Evolutionary conservation across 2,329 filamentous ascomycete genomes (phyloP), one percentile per base, ranked within the genome.

Genomic region (Corynespora cassiicola): DNA sequence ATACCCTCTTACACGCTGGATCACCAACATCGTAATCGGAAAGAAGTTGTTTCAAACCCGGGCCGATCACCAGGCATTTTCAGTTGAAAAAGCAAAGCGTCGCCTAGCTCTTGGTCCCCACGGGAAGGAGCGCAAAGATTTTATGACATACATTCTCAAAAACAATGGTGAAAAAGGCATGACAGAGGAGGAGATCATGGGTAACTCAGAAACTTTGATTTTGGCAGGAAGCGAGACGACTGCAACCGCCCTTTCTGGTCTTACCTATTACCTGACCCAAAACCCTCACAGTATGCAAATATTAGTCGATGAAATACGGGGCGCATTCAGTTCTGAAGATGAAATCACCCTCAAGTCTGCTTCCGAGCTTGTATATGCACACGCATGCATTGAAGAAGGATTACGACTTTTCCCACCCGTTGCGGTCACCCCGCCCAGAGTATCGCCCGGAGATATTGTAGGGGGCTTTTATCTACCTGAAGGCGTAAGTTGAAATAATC

Each of bases 171-270:
- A 36, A 3, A 58, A 52, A 16, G 43, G 41, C 0, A 4, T 66
- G 10, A 49, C 52, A 1, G 39, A 45, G 8, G 50, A 39, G 1
- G 69, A 74, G 29, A 65, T 75, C 25, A 52, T 65, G 24, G 31
- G 50, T 3, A 71, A 68, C 26, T 51, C 61, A 1, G 39, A 54
- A 4, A 32, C 63, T 1, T 54, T 74, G 23, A 55, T 74, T 5
- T 38, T 66, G 2, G 75, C 70, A 0, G 75, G 75, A 0, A 69
- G 63, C 5, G 74, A 77, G 36, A 77, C 75, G 0, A 77, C 73
- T 0, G 74, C 74, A 0, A 74, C 74, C 0, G 53, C 68, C 2
- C 54, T 78, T 3, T 55, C 63, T 0, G 75, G 74, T 2, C 54
- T 62, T 0, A 73, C 72, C 0, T 77, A 67, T 36, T 58, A 72